Evolutionary conservation across 306 rosid species (phyloP).

Genomic region (Canavalia gladiata): DNA sequence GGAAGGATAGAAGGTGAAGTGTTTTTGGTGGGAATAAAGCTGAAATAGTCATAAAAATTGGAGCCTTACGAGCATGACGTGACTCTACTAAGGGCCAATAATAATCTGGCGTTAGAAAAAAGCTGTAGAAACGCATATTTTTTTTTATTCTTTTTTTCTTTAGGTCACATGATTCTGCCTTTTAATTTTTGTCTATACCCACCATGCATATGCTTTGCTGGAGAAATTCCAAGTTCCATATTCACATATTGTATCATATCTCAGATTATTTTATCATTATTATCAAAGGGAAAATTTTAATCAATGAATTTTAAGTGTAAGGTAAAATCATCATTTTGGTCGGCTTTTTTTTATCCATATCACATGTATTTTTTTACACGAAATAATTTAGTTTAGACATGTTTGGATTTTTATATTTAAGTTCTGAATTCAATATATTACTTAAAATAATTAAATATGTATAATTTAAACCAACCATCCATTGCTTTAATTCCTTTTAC

Average conservation of each 20-base stretch:
- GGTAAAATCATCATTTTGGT: conserved; percentile 7
- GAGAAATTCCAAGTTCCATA: background rate
- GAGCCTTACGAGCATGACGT: conserved; percentile 52
- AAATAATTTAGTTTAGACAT: too few relatives aligned
- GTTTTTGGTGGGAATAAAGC: conserved; percentile 5
- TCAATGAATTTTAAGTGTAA: background rate
- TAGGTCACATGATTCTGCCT: background rate
- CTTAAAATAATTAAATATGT: too few relatives aligned
- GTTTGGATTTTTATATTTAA: too few relatives aligned
- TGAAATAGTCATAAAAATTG: conserved; percentile 24
- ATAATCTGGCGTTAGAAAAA: conserved; percentile 26
- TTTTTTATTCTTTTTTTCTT: background rate
- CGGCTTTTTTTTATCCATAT: background rate
- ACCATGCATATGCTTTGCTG: conserved; percentile 26
- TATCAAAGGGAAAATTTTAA: background rate
- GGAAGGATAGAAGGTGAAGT: conserved; percentile 14
- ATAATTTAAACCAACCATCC: too few relatives aligned
- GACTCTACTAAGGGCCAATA: conserved; percentile 33
- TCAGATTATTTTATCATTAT: background rate
- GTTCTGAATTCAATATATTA: too few relatives aligned
- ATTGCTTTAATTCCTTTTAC: background rate
- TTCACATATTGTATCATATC: background rate
- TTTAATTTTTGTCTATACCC: conserved; percentile 29
- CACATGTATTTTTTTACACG: too few relatives aligned
- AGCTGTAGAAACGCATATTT: background rate